Percentiles rank a stretch among this genome's conserved stretches.
These are phyloP conservation scores for Phyllosticta ampelicida DNA, from an alignment of 2,329 filamentous ascomycete species.

Conservation along the genomic window DNA sequence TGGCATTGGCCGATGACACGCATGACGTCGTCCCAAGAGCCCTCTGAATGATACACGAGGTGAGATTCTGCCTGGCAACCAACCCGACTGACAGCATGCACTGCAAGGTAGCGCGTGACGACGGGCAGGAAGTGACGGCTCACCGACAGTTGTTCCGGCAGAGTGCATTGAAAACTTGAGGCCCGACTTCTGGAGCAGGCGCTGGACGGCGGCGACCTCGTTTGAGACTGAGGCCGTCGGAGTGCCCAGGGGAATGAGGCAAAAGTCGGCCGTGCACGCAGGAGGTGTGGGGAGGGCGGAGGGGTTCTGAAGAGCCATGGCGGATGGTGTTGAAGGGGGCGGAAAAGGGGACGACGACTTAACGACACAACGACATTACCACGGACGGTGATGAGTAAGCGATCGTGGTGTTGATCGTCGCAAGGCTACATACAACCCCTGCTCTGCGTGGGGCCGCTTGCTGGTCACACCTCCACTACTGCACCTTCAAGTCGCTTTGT, in stretches of 20 bases:
- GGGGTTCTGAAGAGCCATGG: slow-evolving; percentile 11
- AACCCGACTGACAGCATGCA: no score
- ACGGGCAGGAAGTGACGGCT: not conserved
- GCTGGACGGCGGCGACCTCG: slow-evolving; percentile 82
- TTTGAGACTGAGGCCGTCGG: slow-evolving; percentile 39
- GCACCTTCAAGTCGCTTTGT: not conserved
- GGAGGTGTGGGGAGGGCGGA: slow-evolving; percentile 47
- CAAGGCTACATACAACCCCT: not conserved
- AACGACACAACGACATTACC: not conserved
- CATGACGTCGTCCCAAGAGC: slow-evolving; percentile 83
- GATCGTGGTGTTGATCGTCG: not conserved
- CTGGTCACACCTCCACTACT: not conserved
- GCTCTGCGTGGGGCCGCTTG: not conserved
- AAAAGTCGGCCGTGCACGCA: slow-evolving; percentile 80
- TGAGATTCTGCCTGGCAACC: not conserved
- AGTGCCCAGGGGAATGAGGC: slow-evolving; percentile 66
- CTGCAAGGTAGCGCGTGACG: no score
- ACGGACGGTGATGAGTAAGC: not conserved
- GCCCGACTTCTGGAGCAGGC: slow-evolving; percentile 68
- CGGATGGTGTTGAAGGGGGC: not conserved
- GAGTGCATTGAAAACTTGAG: slow-evolving; percentile 84
- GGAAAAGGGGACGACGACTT: not conserved
- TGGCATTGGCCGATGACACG: slow-evolving; percentile 34
- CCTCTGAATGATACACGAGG: slow-evolving; percentile 51
- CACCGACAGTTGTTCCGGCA: slow-evolving; percentile 74